Evolutionary conservation across 495 filamentous ascomycete species (phyloP), one percentile per base, ranked within the genome.

Genomic region (Cryomyces antarcticus): DNA sequence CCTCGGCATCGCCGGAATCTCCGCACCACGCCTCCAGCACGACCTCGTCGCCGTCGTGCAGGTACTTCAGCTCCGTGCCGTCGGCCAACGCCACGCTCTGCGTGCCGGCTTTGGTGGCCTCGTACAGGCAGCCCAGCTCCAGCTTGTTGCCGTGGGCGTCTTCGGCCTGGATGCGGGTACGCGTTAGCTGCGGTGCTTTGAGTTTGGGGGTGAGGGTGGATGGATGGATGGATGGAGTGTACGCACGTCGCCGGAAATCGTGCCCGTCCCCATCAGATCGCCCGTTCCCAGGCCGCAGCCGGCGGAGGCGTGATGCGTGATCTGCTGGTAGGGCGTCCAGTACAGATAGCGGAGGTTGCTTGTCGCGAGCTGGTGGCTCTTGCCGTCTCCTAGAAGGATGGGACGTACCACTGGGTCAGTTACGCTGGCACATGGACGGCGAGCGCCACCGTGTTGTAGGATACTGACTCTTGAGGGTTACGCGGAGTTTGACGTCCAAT

Each of bases 241-340:
- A 12, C 11, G 29, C n/a, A 43, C 52, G n/a, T 28, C 29, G 4
- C 52, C 49, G 30, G 48, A 52, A 17, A 57, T 49, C 2, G 54
- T 57, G 6, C 53, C 54, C 5, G 52, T 48, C 13, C 54, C 54
- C 4, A 57, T 44, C 12, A 57, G 39, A 44, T 57, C 54, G 6
- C 54, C 54, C 1, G 49, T 46, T 30, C 36, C 31, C 39, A 57
- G 43, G 0, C 49, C 49, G 37, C 49, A 54, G 12, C 52, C 49
- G n/a, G 46, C 39, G 11, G 45, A 42, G 12, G 52, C 51, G 30
- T 52, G 52, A 37, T 57, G 54, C 2, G 52, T 47, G 10, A 57
- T 42, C 39, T 52, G 48, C 41, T 57, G 54, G 39, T 51, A 53
- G 4, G 53, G 53, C 37, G 53, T 53, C 49, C 49, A 52, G 37